Evolutionary conservation across 345 rosid genomes (phyloP).

Genomic region (Eucalyptus sideroxylon): DNA sequence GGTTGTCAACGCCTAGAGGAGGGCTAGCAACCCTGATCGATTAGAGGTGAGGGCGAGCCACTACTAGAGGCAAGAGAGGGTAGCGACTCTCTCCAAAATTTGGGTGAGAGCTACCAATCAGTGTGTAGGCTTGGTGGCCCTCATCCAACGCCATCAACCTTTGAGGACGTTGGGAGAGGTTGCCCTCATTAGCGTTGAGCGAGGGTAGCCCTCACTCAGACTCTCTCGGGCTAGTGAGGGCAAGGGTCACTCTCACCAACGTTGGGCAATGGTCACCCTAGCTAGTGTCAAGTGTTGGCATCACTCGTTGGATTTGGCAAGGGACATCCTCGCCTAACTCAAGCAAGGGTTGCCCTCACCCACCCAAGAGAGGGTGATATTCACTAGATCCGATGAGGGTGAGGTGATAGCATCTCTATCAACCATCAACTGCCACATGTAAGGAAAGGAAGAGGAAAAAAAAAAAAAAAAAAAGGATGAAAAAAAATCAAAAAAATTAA

Average conservation of each 20-base stretch:
- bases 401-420: fast-evolving
- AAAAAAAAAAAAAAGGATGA: too few relatives aligned
- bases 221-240: not conserved
- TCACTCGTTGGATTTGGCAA: too few relatives aligned
- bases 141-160: not conserved
- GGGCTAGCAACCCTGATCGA: fast-evolving
- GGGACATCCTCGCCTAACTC: fast-evolving
- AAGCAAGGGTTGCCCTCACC: not conserved
- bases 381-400: not conserved
- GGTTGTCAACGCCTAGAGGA: fast-evolving
- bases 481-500: too few relatives aligned
- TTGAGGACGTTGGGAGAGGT: fast-evolving
- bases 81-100: too few relatives aligned
- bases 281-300: too few relatives aligned
- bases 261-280: not conserved
- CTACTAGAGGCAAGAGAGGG: too few relatives aligned
- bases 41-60: too few relatives aligned
- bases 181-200: fast-evolving
- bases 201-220: not conserved
- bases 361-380: not conserved
- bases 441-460: too few relatives aligned
- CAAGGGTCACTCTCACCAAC: not conserved
- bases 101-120: fast-evolving
- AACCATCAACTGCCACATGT: fast-evolving
- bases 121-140: fast-evolving